Evolutionary conservation across 768 basidiomycete species (phyloP).

Genomic region (Butyriboletus loyo): DNA sequence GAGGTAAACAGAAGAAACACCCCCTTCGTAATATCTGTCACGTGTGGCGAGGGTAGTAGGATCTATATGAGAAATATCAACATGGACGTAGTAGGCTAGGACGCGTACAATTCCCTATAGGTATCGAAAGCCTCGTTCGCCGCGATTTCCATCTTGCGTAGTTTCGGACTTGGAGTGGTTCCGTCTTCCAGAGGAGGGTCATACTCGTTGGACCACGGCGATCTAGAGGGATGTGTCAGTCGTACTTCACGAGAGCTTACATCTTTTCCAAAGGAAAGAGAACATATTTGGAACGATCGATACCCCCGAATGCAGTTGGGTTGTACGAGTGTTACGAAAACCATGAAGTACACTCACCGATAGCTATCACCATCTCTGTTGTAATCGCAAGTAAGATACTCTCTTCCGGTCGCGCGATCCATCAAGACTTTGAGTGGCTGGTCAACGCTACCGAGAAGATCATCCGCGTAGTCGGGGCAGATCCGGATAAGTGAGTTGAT

Average conservation of each 20-base stretch:
- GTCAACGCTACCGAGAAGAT: slow-evolving; percentile 92
- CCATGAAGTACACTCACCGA: slow-evolving; percentile 40
- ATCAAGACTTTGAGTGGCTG: slow-evolving; percentile 82
- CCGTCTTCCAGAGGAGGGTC: slow-evolving; percentile 88
- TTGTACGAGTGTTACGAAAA: not conserved
- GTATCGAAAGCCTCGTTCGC: slow-evolving; percentile 98
- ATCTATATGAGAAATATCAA: not conserved
- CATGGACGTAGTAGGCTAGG: not conserved
- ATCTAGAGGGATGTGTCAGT: slow-evolving; percentile 48
- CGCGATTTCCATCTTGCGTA: slow-evolving; percentile 87
- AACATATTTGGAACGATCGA: not conserved
- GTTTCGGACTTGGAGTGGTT: slow-evolving; percentile 76
- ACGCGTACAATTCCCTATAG: slow-evolving; percentile 85
- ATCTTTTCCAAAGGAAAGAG: not conserved
- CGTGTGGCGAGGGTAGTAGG: not conserved
- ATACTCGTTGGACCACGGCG: slow-evolving; percentile 98
- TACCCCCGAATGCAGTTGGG: not conserved
- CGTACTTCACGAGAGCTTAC: not conserved
- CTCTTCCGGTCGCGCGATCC: slow-evolving; percentile 77
- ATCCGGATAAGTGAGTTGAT: slow-evolving; percentile 76
- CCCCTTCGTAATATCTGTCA: slow-evolving; percentile 93
- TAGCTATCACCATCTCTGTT: slow-evolving; percentile 91
- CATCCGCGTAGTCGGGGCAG: slow-evolving; percentile 92
- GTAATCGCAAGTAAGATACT: slow-evolving; percentile 93
- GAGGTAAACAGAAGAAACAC: slow-evolving; percentile 92